A percentile compares a stretch with the other conserved stretches of the same genome.
Evolutionary conservation across 345 rosid species (phyloP).

Genomic region (Acer saccharum): DNA sequence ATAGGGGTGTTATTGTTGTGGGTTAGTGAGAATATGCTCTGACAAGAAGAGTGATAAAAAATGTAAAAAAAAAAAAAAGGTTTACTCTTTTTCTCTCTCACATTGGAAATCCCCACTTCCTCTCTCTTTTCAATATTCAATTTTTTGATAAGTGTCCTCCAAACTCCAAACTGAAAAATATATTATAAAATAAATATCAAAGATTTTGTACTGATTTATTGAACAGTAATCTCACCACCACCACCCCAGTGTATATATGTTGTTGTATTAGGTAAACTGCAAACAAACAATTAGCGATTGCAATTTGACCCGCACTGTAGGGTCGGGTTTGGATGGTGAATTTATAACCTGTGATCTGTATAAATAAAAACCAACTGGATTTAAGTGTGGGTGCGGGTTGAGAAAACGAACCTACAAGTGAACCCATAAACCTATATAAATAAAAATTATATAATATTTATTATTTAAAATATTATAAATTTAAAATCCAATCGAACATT

Average conservation of each 20-base stretch:
- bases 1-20: background rate
- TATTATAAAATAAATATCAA: background rate
- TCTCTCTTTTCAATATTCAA: constrained; percentile 16
- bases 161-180: background rate
- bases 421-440: too few species aligned
- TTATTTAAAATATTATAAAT: too few species aligned
- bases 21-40: constrained; percentile 39
- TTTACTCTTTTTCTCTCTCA: constrained; percentile 21
- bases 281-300: too few species aligned
- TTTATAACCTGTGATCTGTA: too few species aligned
- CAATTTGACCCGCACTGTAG: too few species aligned
- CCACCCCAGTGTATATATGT: background rate
- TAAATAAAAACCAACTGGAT: too few species aligned
- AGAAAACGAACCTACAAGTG: too few species aligned
- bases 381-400: too few species aligned
- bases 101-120: constrained; percentile 28
- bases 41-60: constrained; percentile 19
- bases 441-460: too few species aligned
- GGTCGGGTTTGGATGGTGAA: too few species aligned
- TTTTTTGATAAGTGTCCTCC: background rate
- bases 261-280: background rate
- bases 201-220: background rate
- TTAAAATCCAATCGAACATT: too few species aligned
- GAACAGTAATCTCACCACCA: background rate
- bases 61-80: background rate